Base-by-base conservation (phyloP, 192 early-diverging fungal genomes). In the Coemansia sp. region DNA sequence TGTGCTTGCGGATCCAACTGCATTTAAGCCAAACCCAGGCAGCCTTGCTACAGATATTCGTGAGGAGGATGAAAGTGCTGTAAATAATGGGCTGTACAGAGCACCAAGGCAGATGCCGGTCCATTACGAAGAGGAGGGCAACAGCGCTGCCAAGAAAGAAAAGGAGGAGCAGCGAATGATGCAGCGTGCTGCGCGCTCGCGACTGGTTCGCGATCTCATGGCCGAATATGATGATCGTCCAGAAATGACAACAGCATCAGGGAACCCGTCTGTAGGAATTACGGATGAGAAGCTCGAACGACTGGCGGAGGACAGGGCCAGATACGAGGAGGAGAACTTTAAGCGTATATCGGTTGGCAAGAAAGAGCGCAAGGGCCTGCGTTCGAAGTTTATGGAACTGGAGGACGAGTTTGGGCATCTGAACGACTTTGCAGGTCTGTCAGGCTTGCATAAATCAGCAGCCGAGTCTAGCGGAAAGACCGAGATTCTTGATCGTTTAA, bases 261-360 rank as follows among this genome's bases (percentile, higher is more conserved):
- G 92, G 57, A 89, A 92, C 70, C 85, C 87, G 54, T 85, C 87
- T 2, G 88, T 87, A 36, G 87, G 84, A 10, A 82, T 87, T 52
- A 80, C 22, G 15, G 76, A 87, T 39, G 80, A 79, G 41, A 82
- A 76, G 19, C 73, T 88, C 57, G 88, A 92, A 71, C 69, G 78
- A 39, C 63, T 85, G 60, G 83, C 87, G 15, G 78, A 80, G 10
- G 91, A 95, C 66, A 85, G 88, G 41, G 77, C 86, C 56, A 66
- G 82, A 21, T 95, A 91, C 71, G 95, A 97, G 72, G 95, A 97
- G 67, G 90, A 93, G 19, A 94, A 95, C 78, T 95, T 94, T 77
- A 87, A 88, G 40, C 87, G 95, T 57, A 72, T 94, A 48, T 77
- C 80, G 47, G 48, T 93, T 55, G 88, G 85, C 47, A 87, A 88